Evolutionary conservation across 495 filamentous ascomycete genomes (phyloP).

Genomic region (Astrothelium macrocarpum): DNA sequence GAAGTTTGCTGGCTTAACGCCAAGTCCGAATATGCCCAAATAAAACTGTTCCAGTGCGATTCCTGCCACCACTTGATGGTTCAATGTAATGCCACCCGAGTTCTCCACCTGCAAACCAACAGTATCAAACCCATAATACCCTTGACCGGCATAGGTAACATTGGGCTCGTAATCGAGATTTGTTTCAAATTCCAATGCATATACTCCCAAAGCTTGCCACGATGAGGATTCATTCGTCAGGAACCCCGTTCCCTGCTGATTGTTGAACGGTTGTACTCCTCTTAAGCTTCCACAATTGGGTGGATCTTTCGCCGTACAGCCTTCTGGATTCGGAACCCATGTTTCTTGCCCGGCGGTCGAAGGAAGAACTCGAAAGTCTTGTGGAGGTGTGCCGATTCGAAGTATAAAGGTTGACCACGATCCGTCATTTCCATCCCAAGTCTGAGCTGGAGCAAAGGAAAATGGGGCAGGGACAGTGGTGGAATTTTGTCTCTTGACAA

Average conservation of each 20-base stretch:
- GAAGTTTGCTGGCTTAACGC: conserved; percentile 42
- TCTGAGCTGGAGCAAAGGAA: conserved; percentile 21
- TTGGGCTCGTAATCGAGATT: conserved; percentile 31
- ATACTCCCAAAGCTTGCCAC: conserved; percentile 25
- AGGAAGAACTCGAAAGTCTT: conserved; percentile 37
- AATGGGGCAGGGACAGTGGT: conserved; percentile 11
- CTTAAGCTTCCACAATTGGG: conserved; percentile 6
- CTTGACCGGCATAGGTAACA: conserved; percentile 13
- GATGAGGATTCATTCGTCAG: conserved; percentile 19
- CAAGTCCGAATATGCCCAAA: conserved; percentile 47
- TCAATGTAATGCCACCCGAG: conserved; percentile 33
- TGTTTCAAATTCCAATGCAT: conserved; percentile 20
- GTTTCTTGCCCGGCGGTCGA: conserved; percentile 40
- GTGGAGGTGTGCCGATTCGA: conserved; percentile 40
- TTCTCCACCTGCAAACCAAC: conserved; percentile 38
- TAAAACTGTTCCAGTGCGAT: conserved; percentile 42
- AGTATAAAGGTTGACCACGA: conserved; percentile 45
- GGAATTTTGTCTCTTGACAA: conserved; percentile 1
- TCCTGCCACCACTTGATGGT: conserved; percentile 40
- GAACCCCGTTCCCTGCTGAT: conserved; percentile 13
- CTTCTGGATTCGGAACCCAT: conserved; percentile 33
- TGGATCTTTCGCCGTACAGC: conserved; percentile 24
- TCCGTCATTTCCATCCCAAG: conserved; percentile 47
- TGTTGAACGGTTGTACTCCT: conserved; percentile 8
- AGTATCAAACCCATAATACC: conserved; percentile 43